Evolutionary conservation across 164 flowering plant genomes (phyloP).

Genomic region (Vitis vinifera): DNA sequence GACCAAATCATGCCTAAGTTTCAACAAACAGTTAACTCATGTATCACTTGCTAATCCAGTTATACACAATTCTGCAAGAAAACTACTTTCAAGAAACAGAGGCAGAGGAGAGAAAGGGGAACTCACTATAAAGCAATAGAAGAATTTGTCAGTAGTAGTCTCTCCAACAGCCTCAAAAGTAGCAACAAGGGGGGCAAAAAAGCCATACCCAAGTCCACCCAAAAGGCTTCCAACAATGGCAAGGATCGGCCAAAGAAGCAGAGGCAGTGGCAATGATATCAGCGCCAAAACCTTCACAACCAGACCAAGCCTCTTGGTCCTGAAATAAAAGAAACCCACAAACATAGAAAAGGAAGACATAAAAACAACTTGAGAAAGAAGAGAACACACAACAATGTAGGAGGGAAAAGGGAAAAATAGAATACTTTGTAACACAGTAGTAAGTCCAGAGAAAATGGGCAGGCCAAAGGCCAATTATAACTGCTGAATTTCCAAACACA

Average conservation of each 20-base stretch:
- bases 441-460: constrained; percentile 84
- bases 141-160: constrained; percentile 41
- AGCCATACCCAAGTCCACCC: constrained; percentile 79
- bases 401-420: background rate
- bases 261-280: constrained; percentile 59
- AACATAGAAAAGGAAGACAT: background rate
- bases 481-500: constrained; percentile 62
- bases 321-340: constrained; percentile 22
- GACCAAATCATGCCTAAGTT: too few species aligned
- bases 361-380: background rate
- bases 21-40: too few species aligned
- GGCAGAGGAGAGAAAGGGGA: constrained; percentile 5
- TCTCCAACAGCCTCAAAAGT: constrained; percentile 87
- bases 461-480: constrained; percentile 78
- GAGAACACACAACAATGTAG: background rate
- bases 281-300: constrained; percentile 55
- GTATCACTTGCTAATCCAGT: too few species aligned
- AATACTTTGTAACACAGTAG: constrained; percentile 74
- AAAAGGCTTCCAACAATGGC: constrained; percentile 72
- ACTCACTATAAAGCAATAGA: constrained; percentile 68
- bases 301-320: constrained; percentile 75
- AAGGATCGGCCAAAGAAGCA: constrained; percentile 70
- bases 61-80: too few species aligned
- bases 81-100: background rate
- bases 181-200: constrained; percentile 72